Conservation (phyloP, 1,139 yeast genomes). For the Kodamaea suecica region DNA sequence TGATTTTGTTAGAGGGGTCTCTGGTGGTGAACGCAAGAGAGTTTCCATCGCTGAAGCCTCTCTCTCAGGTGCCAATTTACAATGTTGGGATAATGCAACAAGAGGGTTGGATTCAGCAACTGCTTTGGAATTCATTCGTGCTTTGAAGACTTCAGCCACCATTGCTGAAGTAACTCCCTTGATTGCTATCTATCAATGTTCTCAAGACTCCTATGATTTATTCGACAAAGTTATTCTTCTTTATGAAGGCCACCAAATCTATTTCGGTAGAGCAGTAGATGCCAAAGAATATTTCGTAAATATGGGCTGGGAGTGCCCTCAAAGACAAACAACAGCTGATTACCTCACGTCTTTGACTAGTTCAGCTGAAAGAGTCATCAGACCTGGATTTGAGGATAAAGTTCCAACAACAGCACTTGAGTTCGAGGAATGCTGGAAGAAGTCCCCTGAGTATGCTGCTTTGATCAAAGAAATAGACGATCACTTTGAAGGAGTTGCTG, state of each 20-base stretch:
- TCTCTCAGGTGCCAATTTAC: slow-evolving; percentile 20
- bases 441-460: slow-evolving; percentile 49
- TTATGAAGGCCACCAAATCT: slow-evolving; percentile 28
- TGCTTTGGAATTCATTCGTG: slow-evolving; percentile 26
- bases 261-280: slow-evolving; percentile 19
- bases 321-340: slow-evolving; percentile 59
- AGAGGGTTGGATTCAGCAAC: slow-evolving; percentile 27
- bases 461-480: slow-evolving; percentile 32
- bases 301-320: slow-evolving; percentile 41
- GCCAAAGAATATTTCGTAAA: slow-evolving; percentile 23
- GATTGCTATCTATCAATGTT: slow-evolving; percentile 29
- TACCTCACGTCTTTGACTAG: slow-evolving; percentile 58
- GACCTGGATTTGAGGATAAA: slow-evolving; percentile 50
- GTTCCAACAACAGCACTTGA: slow-evolving; percentile 72
- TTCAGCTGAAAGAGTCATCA: slow-evolving; percentile 47
- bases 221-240: slow-evolving; percentile 25
- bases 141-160: slow-evolving; percentile 25
- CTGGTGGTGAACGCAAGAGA: slow-evolving; percentile 26
- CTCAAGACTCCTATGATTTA: slow-evolving; percentile 27
- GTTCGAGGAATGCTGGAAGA: slow-evolving; percentile 62
- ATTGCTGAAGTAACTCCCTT: slow-evolving; percentile 25
- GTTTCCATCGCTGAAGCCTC: slow-evolving; percentile 25
- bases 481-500: slow-evolving; percentile 21
- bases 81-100: slow-evolving; percentile 27
- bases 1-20: slow-evolving; percentile 24